Evolutionary conservation across 1,139 yeast genomes (phyloP).

Genomic region (Hyphopichia wangnamkhiaoensis): DNA sequence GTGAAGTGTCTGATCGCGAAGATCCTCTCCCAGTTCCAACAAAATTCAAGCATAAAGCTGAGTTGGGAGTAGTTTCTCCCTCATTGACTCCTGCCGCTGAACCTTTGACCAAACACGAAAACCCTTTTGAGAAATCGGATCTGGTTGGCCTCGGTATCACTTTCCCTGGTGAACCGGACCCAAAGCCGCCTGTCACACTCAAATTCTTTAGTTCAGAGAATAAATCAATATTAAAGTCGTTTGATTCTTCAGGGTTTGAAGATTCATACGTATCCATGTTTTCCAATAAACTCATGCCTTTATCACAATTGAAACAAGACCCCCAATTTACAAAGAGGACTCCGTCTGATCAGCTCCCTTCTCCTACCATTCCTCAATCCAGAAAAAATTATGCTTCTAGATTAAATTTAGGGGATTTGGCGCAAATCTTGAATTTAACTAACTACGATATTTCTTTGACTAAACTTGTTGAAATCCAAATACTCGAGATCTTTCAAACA

Average conservation of each 20-base stretch:
- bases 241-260: too few relatives aligned
- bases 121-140: too few relatives aligned
- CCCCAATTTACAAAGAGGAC: neutral
- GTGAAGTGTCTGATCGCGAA: neutral
- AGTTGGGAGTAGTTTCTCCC: too few relatives aligned
- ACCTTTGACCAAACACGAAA: neutral
- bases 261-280: too few relatives aligned
- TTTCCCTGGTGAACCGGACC: too few relatives aligned
- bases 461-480: constrained; percentile 43
- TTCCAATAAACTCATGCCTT: constrained; percentile 4
- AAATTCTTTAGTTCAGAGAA: too few relatives aligned
- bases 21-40: neutral
- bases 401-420: constrained; percentile 15
- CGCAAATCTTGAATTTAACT: constrained; percentile 12
- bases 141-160: neutral
- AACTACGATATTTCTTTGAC: constrained; percentile 16
- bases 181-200: too few relatives aligned
- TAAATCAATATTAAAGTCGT: neutral
- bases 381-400: neutral
- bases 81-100: too few relatives aligned
- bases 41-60: too few relatives aligned
- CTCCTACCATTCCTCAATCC: too few relatives aligned
- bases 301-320: constrained; percentile 6
- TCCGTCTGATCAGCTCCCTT: too few relatives aligned
- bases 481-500: constrained; percentile 50